Percentiles rank a stretch among this genome's conserved stretches.
These are phyloP conservation scores for Alternaria atra DNA, from an alignment of 2,329 filamentous ascomycete species.

Conservation along the genomic window DNA sequence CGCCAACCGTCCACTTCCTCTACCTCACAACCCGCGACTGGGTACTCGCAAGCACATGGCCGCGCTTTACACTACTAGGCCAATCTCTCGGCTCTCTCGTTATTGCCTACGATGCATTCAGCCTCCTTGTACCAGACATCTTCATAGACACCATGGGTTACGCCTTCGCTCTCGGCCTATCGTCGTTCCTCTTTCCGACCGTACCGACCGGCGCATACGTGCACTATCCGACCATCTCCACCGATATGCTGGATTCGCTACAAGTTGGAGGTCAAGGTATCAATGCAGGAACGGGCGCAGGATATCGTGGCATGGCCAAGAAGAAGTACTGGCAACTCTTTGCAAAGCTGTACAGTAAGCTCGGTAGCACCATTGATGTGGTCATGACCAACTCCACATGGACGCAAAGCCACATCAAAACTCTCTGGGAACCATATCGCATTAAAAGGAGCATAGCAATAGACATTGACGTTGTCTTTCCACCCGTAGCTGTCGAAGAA, in stretches of 20 bases:
- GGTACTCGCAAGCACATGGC: constrained; percentile 87
- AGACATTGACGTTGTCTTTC: constrained; percentile 81
- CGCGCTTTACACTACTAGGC: constrained; percentile 90
- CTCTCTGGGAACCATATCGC: constrained; percentile 73
- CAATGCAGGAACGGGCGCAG: constrained; percentile 83
- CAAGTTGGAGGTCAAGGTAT: constrained; percentile 68
- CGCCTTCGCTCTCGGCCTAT: constrained; percentile 85
- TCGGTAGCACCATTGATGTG: constrained; percentile 85
- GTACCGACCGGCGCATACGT: constrained; percentile 93
- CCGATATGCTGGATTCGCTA: constrained; percentile 91
- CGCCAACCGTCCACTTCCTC: constrained; percentile 84
- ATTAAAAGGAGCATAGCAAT: constrained; percentile 56
- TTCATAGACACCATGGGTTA: constrained; percentile 99
- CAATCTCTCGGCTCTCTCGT: constrained; percentile 90
- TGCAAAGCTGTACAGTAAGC: constrained; percentile 80
- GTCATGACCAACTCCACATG: constrained; percentile 98
- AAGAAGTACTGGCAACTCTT: constrained; percentile 87
- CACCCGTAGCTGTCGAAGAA: constrained; percentile 89
- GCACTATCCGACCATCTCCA: constrained; percentile 98
- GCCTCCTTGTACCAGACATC: constrained; percentile 88
- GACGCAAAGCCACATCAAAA: constrained; percentile 81
- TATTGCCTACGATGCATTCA: constrained; percentile 90
- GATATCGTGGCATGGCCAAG: constrained; percentile 75
- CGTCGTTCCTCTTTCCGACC: constrained; percentile 79
- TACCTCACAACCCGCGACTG: constrained; percentile 89